Evolutionary conservation across 2,329 filamentous ascomycete species (phyloP), one percentile per base, ranked within the genome.

Genomic region (Alternaria triticimaculans): DNA sequence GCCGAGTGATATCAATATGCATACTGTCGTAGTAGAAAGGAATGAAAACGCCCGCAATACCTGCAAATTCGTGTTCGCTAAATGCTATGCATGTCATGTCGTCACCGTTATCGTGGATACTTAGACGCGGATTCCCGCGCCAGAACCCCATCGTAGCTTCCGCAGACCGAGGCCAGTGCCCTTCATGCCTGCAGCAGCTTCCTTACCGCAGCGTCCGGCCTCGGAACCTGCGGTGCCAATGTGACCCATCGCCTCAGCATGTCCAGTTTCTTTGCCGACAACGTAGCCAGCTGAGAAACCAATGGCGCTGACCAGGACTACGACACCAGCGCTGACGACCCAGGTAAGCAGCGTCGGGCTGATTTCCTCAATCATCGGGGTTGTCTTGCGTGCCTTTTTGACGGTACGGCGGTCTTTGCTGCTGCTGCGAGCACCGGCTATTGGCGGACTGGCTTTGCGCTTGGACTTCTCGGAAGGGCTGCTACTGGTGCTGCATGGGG

Each of bases 271-370:
- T 58, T 84, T 84, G 11, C 88, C 88, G 14, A 89, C 82, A 14
- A 86, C 85, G 70, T 90, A 90, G 2, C 88, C 88, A 5, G 88
- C 88, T 1, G 87, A 87, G 75, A 90, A 90, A 69, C 87, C 88
- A 65, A 90, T 84, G 3, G 88, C 88, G 15, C 86, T 88, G 59
- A 90, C 85, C 0, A 90, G 82, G 3, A 90, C 87, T 2, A 90
- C 87, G 18, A 90, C 87, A 3, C 88, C 88, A 0, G 88, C 88
- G 53, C 87, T 88, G 50, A 90, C 85, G 5, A 90, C 86, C 88
- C 88, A 90, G 0, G 88, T 89, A 68, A 90, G 84, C 9, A 90
- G 79, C 0, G 88, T 90, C 0, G 88, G 88, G 30, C 83, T 86
- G 61, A 87, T 82, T 7, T 80, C 78, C 30, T 82, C 81, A 18